These are phyloP conservation scores for Blastobotrys apis DNA, from an alignment of 1,139 yeast genomes.

Conservation along the genomic window DNA sequence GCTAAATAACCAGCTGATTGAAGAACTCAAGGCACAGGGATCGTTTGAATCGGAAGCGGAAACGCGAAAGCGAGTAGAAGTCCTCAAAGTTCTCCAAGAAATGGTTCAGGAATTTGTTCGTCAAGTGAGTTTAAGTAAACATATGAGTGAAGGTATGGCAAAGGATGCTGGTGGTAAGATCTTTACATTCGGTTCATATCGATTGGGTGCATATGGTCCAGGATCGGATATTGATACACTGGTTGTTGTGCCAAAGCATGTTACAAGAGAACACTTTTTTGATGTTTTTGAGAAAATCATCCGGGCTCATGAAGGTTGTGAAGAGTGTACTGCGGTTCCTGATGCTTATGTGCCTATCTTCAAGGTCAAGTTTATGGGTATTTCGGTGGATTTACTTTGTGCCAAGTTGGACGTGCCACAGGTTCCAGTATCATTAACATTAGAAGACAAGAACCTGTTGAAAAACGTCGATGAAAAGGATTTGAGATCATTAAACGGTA, in stretches of 20 bases:
- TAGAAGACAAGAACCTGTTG: conserved; percentile 79
- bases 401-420: conserved; percentile 79
- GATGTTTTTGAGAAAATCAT: conserved; percentile 66
- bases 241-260: conserved; percentile 94
- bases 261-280: conserved; percentile 85
- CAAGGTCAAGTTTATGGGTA: conserved; percentile 79
- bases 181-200: conserved; percentile 90
- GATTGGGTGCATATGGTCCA: conserved; percentile 95
- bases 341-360: conserved; percentile 97
- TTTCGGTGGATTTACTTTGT: conserved; percentile 83
- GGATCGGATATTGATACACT: conserved; percentile 97
- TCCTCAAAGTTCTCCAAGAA: conserved; percentile 63
- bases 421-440: conserved; percentile 66
- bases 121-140: conserved; percentile 68
- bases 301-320: conserved; percentile 68
- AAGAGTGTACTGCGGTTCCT: conserved; percentile 88
- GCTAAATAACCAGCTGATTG: conserved; percentile 69
- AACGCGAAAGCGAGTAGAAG: conserved; percentile 72
- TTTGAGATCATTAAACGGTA: conserved; percentile 84
- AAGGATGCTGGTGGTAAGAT: conserved; percentile 95
- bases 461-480: conserved; percentile 88
- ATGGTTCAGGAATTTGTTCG: conserved; percentile 78
- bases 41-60: conserved; percentile 86
- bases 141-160: conserved; percentile 98
- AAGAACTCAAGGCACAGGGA: conserved; percentile 75